Evolutionary conservation across 805 yeast species (phyloP), one percentile per base, ranked within the genome.

Genomic region (Ogataea parapolymorpha): DNA sequence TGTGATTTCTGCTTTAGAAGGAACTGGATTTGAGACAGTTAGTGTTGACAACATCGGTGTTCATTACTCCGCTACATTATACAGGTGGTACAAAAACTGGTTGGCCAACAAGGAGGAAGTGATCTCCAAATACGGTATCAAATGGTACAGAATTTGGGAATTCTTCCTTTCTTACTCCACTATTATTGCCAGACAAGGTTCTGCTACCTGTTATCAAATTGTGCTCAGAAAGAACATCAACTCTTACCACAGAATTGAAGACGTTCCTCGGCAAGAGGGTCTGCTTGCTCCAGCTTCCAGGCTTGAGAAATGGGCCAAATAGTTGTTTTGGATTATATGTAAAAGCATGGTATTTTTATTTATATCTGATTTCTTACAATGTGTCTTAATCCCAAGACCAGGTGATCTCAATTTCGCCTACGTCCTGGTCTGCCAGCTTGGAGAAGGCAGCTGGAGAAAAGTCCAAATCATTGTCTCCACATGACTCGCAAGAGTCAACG

Each of bases 41-140:
- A 72, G 83, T 31, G 67, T 85, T 44, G 96, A 88, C 65, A 88
- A 85, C 67, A 85, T 88, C 55, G 96, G 96, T 65, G 95, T 88
- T 41, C 90, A 86, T 62, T 88, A 88, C 72, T 85, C 95, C 39
- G 87, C 90, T 32, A 88, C 96, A 43, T 69, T 88, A 58, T 86
- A 90, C 87, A 80, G 82, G 68, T 88, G 96, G 96, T 89, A 89
- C 78, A 71, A 91, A 65, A 88, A 88, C 79, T 88, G 96, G 96
- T 61, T 85, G 58, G 81, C 82, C 46, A 87, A 88, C 78, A 77
- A 77, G 68, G 90, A 85, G 37, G 71, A 77, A 61, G 87, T 78
- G 48, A 71, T 80, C 46, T 74, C 76, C 70, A 86, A 85, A 70
- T 88, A 88, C 59, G 96, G 96, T 56, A 65, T 75, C 54, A 83